Percentiles rank a stretch among this genome's conserved stretches.
phyloP scores from a whole-genome alignment of 352 stramenopile genomes.

The Phytopythium chamaehyphon region DNA sequence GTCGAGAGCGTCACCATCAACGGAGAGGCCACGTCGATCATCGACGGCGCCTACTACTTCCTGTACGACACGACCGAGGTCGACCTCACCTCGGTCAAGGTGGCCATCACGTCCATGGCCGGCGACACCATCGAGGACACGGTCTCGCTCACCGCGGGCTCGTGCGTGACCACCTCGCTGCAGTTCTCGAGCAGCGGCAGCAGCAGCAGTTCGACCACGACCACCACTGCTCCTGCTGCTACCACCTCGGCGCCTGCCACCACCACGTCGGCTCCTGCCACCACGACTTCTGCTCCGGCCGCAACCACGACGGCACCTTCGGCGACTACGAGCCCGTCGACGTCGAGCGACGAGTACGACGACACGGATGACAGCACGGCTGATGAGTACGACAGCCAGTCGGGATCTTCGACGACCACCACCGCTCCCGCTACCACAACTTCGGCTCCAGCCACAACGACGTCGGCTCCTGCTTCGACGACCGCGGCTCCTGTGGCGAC shows the following conservation, averaged over 20 bases:
- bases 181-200: constrained; percentile 23
- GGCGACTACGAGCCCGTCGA: constrained; percentile 1
- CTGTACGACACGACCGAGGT: constrained; percentile 17
- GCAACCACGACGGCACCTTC: constrained; percentile 5
- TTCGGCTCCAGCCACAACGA: background rate
- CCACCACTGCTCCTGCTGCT: constrained; percentile 11
- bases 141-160: constrained; percentile 34
- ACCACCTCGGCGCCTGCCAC: constrained; percentile 6
- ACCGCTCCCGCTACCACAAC: background rate
- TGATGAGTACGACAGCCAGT: constrained; percentile 2
- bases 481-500: background rate
- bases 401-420: background rate
- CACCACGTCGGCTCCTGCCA: constrained; percentile 5
- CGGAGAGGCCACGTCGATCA: constrained; percentile 46
- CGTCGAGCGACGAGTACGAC: constrained; percentile 2
- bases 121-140: constrained; percentile 52
- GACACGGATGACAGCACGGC: background rate
- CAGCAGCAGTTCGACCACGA: constrained; percentile 7
- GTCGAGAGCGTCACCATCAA: constrained; percentile 62
- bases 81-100: constrained; percentile 35
- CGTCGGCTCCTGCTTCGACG: constrained; percentile 4
- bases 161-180: constrained; percentile 25
- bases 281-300: constrained; percentile 3
- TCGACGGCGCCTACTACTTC: constrained; percentile 71
- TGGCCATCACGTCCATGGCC: constrained; percentile 49